Evolutionary conservation across 306 rosid genomes (phyloP).

Genomic region (Glycine latifolia): DNA sequence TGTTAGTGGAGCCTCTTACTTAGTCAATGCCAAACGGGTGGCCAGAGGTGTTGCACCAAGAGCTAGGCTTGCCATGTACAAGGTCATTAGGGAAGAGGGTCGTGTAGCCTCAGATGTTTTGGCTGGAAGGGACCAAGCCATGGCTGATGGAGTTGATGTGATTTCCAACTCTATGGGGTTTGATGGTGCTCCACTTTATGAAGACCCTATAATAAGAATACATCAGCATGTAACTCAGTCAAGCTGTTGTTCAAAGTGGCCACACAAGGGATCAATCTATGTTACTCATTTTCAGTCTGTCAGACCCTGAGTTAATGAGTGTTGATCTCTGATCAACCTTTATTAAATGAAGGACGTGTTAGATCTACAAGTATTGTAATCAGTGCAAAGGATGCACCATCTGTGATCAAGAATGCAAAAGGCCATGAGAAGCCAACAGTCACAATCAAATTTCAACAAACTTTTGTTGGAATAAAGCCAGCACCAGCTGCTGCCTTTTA

Average conservation of each 20-base stretch:
- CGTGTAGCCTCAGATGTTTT: conserved; percentile 37
- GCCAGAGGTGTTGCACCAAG: conserved; percentile 51
- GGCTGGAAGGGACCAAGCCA: conserved; percentile 46
- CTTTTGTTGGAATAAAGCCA: conserved; percentile 47
- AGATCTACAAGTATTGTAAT: conserved; percentile 44
- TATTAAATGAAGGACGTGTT: neutral
- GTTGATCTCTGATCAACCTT: conserved; percentile 22
- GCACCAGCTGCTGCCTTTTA: conserved; percentile 55
- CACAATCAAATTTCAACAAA: conserved; percentile 48
- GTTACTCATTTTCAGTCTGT: neutral
- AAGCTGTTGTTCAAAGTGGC: neutral
- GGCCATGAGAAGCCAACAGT: conserved; percentile 17
- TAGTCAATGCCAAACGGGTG: conserved; percentile 43
- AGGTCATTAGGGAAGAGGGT: conserved; percentile 35
- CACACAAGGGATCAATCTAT: conserved; percentile 32
- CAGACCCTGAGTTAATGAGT: conserved; percentile 4
- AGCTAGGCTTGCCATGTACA: conserved; percentile 45
- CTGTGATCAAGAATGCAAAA: conserved; percentile 39
- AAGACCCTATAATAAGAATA: conserved; percentile 34
- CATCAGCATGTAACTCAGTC: conserved; percentile 48
- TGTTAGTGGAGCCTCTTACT: conserved; percentile 37
- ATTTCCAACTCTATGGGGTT: conserved; percentile 48
- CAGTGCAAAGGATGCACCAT: conserved; percentile 32
- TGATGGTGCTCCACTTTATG: conserved; percentile 25
- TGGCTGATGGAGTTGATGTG: conserved; percentile 50